A percentile compares a stretch with the other conserved stretches of the same genome.
phyloP scores from a whole-genome alignment of 2,329 filamentous ascomycete genomes.

The Coleophoma eucalyptorum region DNA sequence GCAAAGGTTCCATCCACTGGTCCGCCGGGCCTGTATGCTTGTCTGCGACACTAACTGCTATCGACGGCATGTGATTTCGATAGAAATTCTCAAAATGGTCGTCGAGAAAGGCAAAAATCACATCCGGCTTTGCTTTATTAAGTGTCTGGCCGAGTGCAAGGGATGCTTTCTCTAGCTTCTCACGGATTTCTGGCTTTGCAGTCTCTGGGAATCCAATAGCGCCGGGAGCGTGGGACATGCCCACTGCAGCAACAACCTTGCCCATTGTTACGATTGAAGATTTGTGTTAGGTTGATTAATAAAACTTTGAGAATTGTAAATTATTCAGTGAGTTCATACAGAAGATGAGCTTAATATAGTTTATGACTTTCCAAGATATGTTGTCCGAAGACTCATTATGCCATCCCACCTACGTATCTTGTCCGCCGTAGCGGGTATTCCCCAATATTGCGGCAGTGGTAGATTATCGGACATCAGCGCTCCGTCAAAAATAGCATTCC shows the following conservation, averaged over 20 bases:
- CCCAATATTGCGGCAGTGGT: too few relatives aligned
- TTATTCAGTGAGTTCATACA: too few relatives aligned
- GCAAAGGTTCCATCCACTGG: conserved; percentile 24
- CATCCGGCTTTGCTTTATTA: conserved; percentile 22
- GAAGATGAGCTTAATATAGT: too few relatives aligned
- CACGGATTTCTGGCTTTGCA: conserved; percentile 17
- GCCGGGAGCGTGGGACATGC: conserved; percentile 12
- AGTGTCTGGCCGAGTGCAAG: conserved; percentile 22
- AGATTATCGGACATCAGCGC: too few relatives aligned
- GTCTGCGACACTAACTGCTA: conserved; percentile 22
- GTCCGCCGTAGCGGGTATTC: too few relatives aligned
- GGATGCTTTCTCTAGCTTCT: conserved; percentile 22
- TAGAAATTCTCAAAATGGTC: conserved; percentile 29
- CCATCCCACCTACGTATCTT: too few relatives aligned
- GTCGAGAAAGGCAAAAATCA: conserved; percentile 28
- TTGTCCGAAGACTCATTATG: too few relatives aligned
- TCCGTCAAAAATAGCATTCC: too few relatives aligned
- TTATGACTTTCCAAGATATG: too few relatives aligned
- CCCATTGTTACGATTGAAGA: too few relatives aligned
- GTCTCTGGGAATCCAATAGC: conserved; percentile 26
- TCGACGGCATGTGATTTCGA: conserved; percentile 24
- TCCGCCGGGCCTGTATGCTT: conserved; percentile 24
- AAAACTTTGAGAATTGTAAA: too few relatives aligned
- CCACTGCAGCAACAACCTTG: conserved; percentile 6
- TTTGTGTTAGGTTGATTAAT: too few relatives aligned